Evolutionary conservation across 192 early-diverging fungal genomes (phyloP), one percentile per base, ranked within the genome.

Genomic region (Physocladia obscura): DNA sequence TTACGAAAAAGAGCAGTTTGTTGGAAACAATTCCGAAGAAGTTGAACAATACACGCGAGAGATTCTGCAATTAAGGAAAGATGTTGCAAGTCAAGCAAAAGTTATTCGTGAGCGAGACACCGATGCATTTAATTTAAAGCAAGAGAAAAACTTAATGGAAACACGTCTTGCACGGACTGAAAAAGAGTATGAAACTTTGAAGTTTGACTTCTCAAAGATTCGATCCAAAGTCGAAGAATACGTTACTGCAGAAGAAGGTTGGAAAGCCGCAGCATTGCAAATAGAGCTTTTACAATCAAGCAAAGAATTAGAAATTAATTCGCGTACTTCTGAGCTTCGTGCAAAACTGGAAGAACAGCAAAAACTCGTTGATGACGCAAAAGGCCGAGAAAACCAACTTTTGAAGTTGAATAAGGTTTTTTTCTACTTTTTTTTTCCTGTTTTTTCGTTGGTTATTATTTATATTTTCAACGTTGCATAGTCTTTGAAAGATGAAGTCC

Each of bases 401-500:
- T 84, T 87, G 49, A 88, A 87, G 36, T 47, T 91, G 13, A 91
- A 92, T 73, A 92, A 89, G 79, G 91, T 90, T 78, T n/a, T n/a
- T n/a, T n/a, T n/a, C n/a, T n/a, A n/a, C n/a, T n/a, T n/a, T n/a
- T n/a, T n/a, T n/a, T n/a, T n/a, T 34, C 36, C 21, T 38, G 19
- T 4, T 73, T 17, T 6, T 44, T 17, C n/a, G 0, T 32, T 52
- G 3, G 36, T 39, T 50, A 34, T 30, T 0, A 1, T 22, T 69
- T 47, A 27, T 51, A 27, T 57, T 54, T 35, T 22, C 40, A 32
- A 13, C 22, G 5, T 29, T 22, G 49, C 39, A 15, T 70, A 90
- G 91, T 86, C 90, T 2, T 75, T 93, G 5, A 89, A 90, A 55
- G 91, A 93, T 21, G 91, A 93, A 74, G 83, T 93, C 6, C 79